phyloP scores from a whole-genome alignment of 139 green algal species.

The Coccomyxa sp. region DNA sequence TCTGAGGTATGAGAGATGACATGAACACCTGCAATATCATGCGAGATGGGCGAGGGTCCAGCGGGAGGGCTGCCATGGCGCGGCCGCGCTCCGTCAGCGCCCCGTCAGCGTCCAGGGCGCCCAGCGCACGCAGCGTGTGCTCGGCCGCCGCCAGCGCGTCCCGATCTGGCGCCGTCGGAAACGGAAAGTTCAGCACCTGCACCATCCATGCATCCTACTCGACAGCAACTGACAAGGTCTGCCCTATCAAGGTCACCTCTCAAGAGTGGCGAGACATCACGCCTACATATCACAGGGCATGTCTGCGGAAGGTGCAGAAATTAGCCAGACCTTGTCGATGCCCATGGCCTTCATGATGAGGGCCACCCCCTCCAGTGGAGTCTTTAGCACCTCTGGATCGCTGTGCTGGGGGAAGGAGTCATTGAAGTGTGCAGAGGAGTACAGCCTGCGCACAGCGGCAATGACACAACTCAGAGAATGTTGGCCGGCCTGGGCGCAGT shows the following conservation, averaged over 20 bases:
- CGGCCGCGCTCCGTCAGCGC: slow-evolving; percentile 68
- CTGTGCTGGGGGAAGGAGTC: slow-evolving; percentile 78
- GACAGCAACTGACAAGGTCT: no score
- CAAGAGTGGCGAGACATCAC: no score
- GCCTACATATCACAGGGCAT: neutral
- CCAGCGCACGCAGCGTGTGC: slow-evolving; percentile 58
- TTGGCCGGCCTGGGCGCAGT: no score
- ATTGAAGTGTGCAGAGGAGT: slow-evolving; percentile 81
- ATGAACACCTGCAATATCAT: slow-evolving; percentile 82
- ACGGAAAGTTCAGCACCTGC: slow-evolving; percentile 76
- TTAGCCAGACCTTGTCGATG: slow-evolving; percentile 73
- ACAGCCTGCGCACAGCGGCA: slow-evolving; percentile 47
- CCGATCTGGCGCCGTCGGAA: slow-evolving; percentile 76
- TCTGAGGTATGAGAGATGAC: neutral
- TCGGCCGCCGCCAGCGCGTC: slow-evolving; percentile 51
- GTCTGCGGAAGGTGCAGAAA: neutral
- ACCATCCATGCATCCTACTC: no score
- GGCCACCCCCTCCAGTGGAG: slow-evolving; percentile 83
- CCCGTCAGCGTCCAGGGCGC: slow-evolving; percentile 42
- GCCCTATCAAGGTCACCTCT: no score
- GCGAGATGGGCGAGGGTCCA: slow-evolving; percentile 82
- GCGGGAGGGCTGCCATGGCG: slow-evolving; percentile 81
- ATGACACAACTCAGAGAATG: neutral
- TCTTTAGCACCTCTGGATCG: slow-evolving; percentile 83
- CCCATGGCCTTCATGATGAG: slow-evolving; percentile 90